Evolutionary conservation across 2,329 filamentous ascomycete genomes (phyloP), one percentile per base, ranked within the genome.

Genomic region (Bertia moriformis): DNA sequence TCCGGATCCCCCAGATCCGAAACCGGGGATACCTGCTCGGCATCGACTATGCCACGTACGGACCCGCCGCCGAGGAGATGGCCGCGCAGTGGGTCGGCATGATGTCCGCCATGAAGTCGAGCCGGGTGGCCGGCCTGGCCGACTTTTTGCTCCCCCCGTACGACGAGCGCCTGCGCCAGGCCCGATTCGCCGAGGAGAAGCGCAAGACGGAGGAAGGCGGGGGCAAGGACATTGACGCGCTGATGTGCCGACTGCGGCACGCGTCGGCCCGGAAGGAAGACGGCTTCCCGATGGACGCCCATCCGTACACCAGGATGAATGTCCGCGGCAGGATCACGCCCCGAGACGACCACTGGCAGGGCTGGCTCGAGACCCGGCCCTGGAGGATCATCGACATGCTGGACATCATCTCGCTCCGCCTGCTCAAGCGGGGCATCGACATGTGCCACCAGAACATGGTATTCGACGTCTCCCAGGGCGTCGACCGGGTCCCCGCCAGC

Each of bases 1-100:
- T 69, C 47, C 83, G 84, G 42, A 57, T 88, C 1, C 84, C 84
- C 0, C 83, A 89, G 40, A 85, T 78, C 0, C 63, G 78, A 2
- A 55, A 60, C 30, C 63, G 78, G 22, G 69, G 67, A 1, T 82
- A 82, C 48, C 60, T 78, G 44, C 49, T 80, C 19, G 71, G 67
- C 13, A 50, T 79, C n/a, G 60, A 71, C 41, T 56, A 54, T 12
- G 38, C 59, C 19, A 44, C 51, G 1, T 58, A 59, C 18, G 55
- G 42, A 0, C 46, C 3, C 12, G 38, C 15, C 1, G 50, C 53
- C 1, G 37, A 45, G 5, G 10, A 22, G 17, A 57, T 61, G n/a
- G 48, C 49, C 19, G 39, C 43, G 2, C 44, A 45, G 42, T 78
- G 74, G 71, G 44, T 51, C 2, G 36, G 49, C 0, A 44, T 61